Evolutionary conservation across 306 rosid genomes (phyloP).

Genomic region (Crataegus laevigata): DNA sequence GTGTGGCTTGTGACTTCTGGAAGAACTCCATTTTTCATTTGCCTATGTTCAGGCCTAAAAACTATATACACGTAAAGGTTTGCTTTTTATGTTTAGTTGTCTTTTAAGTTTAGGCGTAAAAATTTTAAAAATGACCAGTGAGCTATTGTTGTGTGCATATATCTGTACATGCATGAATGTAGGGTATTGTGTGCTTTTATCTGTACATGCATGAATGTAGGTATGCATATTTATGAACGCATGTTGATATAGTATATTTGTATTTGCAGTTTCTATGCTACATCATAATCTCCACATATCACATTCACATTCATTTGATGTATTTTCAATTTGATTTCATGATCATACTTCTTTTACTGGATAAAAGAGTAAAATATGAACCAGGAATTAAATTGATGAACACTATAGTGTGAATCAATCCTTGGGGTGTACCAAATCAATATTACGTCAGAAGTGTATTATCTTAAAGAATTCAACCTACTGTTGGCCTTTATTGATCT

Average conservation of each 20-base stretch:
- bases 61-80: neutral
- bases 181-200: neutral
- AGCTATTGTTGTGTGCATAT: neutral
- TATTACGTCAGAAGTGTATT: neutral
- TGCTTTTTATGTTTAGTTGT: neutral
- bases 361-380: neutral
- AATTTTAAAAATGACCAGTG: neutral
- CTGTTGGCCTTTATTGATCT: neutral
- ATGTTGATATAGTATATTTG: neutral
- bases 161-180: neutral
- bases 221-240: neutral
- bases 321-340: neutral
- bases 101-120: neutral
- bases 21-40: neutral
- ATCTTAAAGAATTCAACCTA: neutral
- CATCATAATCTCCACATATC: neutral
- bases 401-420: neutral
- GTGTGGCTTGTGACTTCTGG: neutral
- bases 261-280: neutral
- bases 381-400: neutral
- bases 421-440: neutral
- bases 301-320: neutral
- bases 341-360: neutral
- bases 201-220: neutral
- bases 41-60: neutral